phyloP scores from a whole-genome alignment of 306 rosid species.

The Potentilla sterilis region DNA sequence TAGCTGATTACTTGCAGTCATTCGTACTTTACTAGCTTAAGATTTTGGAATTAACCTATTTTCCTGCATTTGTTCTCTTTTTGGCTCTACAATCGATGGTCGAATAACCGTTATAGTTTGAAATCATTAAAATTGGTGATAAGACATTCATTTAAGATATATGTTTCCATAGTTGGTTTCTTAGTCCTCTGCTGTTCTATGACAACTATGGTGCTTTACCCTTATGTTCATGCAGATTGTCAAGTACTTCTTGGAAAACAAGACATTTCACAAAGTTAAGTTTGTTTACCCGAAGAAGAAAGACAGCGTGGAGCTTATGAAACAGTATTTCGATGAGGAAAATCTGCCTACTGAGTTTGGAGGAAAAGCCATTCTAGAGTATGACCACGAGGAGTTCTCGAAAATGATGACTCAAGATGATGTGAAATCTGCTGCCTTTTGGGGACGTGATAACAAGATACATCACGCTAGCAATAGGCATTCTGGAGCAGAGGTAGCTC shows the following conservation, averaged over 20 bases:
- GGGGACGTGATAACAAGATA: constrained; percentile 50
- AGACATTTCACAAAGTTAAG: constrained; percentile 85
- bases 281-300: constrained; percentile 74
- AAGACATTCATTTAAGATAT: background rate
- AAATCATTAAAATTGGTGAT: background rate
- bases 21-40: background rate
- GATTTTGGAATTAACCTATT: background rate
- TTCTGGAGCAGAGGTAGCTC: constrained; percentile 51
- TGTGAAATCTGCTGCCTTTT: constrained; percentile 54
- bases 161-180: background rate
- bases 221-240: constrained; percentile 55
- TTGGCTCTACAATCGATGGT: background rate
- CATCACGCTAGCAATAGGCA: constrained; percentile 36
- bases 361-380: constrained; percentile 63
- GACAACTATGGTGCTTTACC: background rate
- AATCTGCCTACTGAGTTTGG: constrained; percentile 81
- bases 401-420: constrained; percentile 73
- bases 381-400: constrained; percentile 73
- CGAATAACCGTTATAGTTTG: background rate
- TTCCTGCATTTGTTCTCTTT: background rate
- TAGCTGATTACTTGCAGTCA: background rate
- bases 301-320: constrained; percentile 85
- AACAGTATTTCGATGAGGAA: constrained; percentile 70
- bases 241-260: constrained; percentile 78
- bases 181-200: background rate